Conservation (phyloP, 768 basidiomycete genomes). For the Kwoniella dejecticola region DNA sequence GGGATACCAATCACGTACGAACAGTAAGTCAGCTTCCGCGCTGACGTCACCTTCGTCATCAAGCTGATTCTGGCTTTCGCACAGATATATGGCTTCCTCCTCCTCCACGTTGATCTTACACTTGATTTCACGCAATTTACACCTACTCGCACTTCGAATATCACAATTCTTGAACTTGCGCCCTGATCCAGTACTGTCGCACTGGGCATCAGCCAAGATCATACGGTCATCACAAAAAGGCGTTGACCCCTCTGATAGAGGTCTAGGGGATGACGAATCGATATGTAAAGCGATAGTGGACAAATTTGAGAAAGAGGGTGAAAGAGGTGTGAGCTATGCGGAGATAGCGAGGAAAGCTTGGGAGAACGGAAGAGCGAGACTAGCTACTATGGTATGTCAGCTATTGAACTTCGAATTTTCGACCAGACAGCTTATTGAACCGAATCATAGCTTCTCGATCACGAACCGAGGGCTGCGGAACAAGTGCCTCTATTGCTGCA, state of each 20-base stretch:
- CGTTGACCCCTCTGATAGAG: slow-evolving; percentile 61
- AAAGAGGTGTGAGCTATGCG: slow-evolving; percentile 77
- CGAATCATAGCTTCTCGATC: slow-evolving; percentile 75
- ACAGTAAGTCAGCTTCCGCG: slow-evolving; percentile 64
- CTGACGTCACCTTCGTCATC: neutral
- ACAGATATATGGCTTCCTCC: slow-evolving; percentile 77
- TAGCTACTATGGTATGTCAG: slow-evolving; percentile 75
- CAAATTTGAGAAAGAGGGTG: slow-evolving; percentile 80
- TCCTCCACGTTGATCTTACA: slow-evolving; percentile 78
- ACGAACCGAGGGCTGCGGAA: slow-evolving; percentile 82
- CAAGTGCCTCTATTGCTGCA: slow-evolving; percentile 88
- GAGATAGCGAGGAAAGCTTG: slow-evolving; percentile 93
- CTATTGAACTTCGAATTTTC: neutral
- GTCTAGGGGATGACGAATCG: slow-evolving; percentile 71
- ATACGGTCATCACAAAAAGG: slow-evolving; percentile 63
- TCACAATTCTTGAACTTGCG: slow-evolving; percentile 80
- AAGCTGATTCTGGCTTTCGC: neutral
- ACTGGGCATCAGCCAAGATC: slow-evolving; percentile 96
- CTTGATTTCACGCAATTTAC: slow-evolving; percentile 80
- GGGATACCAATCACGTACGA: slow-evolving; percentile 90
- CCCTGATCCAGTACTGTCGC: slow-evolving; percentile 82
- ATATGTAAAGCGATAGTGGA: slow-evolving; percentile 81
- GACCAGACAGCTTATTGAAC: slow-evolving; percentile 7
- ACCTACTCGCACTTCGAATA: slow-evolving; percentile 87
- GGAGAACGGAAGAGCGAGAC: slow-evolving; percentile 75